These are phyloP conservation scores for Lunularia cruciata DNA, from an alignment of 225 moss, liverwort and hornwort genomes.

Conservation along the genomic window DNA sequence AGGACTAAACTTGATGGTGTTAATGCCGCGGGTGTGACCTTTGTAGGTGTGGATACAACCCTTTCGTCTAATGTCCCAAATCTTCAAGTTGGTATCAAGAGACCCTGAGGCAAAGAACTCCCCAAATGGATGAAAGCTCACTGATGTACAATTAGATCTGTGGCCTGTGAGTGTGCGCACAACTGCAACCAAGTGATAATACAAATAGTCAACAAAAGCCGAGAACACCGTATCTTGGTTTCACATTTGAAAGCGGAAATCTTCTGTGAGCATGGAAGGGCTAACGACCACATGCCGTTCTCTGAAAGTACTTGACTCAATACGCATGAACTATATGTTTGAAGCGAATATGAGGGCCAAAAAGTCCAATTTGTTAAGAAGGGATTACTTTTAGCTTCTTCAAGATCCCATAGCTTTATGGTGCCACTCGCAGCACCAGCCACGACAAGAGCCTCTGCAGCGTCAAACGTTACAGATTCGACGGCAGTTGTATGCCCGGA, in stretches of 20 bases:
- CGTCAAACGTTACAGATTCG: slow-evolving; percentile 99
- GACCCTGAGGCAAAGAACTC: slow-evolving; percentile 99
- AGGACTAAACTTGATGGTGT: slow-evolving; percentile 92
- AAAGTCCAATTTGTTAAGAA: too few species aligned
- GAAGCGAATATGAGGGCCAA: too few species aligned
- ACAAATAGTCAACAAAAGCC: slow-evolving; percentile 7
- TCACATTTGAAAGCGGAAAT: too few species aligned
- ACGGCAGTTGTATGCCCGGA: slow-evolving; percentile 96
- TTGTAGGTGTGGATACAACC: slow-evolving; percentile 98
- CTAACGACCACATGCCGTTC: too few species aligned
- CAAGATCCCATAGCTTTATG: slow-evolving; percentile 98
- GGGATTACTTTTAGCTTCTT: slow-evolving; percentile 96
- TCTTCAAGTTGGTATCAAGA: slow-evolving; percentile 95
- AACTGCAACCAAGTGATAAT: slow-evolving; percentile 60
- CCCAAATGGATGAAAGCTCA: slow-evolving; percentile 98
- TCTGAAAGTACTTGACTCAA: too few species aligned
- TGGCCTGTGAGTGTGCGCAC: slow-evolving; percentile 98
- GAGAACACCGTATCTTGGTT: too few species aligned
- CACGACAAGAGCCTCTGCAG: slow-evolving; percentile 91
- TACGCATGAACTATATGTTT: too few species aligned
- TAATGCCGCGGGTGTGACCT: slow-evolving; percentile 94
- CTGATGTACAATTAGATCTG: slow-evolving; percentile 96
- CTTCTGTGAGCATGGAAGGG: too few species aligned
- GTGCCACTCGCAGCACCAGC: slow-evolving; percentile 99
- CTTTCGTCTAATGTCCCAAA: slow-evolving; percentile 98